These are phyloP conservation scores for Nemania diffusa DNA, from an alignment of 2,329 filamentous ascomycete species.

Conservation along the genomic window DNA sequence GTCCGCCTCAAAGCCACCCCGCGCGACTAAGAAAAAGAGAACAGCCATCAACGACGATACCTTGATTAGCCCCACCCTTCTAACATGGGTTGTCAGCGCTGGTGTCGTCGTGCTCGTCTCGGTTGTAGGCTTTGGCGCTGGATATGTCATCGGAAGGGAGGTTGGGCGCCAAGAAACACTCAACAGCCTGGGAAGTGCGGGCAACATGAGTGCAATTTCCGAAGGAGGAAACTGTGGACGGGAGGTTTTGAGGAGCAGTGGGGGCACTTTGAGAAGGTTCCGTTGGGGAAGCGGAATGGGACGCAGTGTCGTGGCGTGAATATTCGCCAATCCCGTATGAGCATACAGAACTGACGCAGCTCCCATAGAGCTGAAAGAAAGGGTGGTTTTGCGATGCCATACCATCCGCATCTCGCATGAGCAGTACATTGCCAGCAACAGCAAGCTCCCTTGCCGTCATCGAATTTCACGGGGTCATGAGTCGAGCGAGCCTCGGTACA, in stretches of 20 bases:
- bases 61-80: constrained; percentile 67
- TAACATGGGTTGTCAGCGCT: constrained; percentile 73
- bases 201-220: constrained; percentile 56
- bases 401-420: neutral
- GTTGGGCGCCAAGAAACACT: constrained; percentile 70
- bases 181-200: constrained; percentile 54
- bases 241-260: constrained; percentile 63
- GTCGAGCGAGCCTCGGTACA: neutral
- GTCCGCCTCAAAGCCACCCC: constrained; percentile 51
- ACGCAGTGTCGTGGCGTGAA: constrained; percentile 60
- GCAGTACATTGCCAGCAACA: neutral
- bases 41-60: constrained; percentile 54
- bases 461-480: neutral
- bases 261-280: constrained; percentile 63
- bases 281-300: constrained; percentile 64
- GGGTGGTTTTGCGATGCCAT: neutral
- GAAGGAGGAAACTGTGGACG: constrained; percentile 61
- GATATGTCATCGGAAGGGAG: constrained; percentile 74
- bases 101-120: constrained; percentile 75
- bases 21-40: constrained; percentile 70
- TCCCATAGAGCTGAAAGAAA: neutral
- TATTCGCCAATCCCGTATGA: neutral
- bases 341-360: neutral
- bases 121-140: constrained; percentile 75
- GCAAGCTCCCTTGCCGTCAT: neutral